Base-by-base conservation (phyloP, 805 yeast genomes). In the Aciculoconidium aculeatum region DNA sequence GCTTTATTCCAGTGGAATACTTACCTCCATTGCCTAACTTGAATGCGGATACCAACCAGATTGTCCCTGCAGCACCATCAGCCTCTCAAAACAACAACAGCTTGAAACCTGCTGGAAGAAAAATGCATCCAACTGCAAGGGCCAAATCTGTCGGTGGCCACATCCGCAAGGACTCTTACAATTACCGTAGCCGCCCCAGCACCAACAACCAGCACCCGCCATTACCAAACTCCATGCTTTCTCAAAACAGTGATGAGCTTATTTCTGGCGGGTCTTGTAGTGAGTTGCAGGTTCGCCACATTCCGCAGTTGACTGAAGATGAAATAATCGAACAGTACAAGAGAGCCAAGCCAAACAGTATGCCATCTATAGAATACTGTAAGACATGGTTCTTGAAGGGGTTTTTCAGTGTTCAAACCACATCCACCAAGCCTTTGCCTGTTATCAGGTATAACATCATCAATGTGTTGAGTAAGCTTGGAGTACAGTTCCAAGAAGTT, bases 331-430 rank as follows among this genome's bases (percentile, higher is more conserved):
- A 61, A 16, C 66, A 65, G 35, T 60, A 58, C 46, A 53, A 61
- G 30, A 42, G 61, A 36, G 87, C 94, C 9, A 72, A 77, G 33
- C 75, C 80, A 2, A 85, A 84, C 32, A 59, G 81, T 10, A 87
- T 88, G 96, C 95, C 94, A 15, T 86, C 96, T 1, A 86, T 90
- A 52, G 96, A 88, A 49, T 85, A 77, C 50, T 95, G 96, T 36
- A 81, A 81, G 58, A 88, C 95, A 2, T 70, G 88, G 41, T 87
- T 86, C 63, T 68, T 88, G 53, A 85, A 87, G 51, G 96, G 96
- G 1, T 88, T 90, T 49, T 88, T 88, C 58, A 79, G 90, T 36
- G 96, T 88, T 27, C 96, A 88, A 58, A 84, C 95, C 1, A 88
- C 97, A 0, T 86, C 96, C 2, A 84, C 95, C 4, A 86, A 86